Evolutionary conservation across 164 flowering plant species (phyloP), one percentile per base, ranked within the genome.

Genomic region (Dillenia turbinata): DNA sequence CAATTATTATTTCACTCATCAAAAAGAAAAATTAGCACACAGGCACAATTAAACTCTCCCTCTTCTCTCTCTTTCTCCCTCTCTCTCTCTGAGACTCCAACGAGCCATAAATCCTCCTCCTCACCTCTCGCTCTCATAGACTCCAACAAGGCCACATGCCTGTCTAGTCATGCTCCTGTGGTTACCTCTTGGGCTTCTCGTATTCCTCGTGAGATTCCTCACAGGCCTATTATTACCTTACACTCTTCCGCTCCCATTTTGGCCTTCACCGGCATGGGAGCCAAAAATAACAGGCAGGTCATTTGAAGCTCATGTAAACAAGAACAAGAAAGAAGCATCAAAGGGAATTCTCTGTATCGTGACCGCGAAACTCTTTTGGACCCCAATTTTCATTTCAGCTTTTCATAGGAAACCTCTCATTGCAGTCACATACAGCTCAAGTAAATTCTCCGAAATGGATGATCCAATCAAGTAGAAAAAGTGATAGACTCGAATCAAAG

Each of bases 341-440:
- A 72, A 60, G 9, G 75, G 78, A 1, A 60, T 64, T 9, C 80
- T 86, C 59, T 85, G 81, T 56, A 76, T 83, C 80, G 92, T 80
- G 83, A 79, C 78, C 97, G 87, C 56, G 72, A 83, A 14, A 83
- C 97, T 26, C 69, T 77, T 9, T 19, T 76, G 0, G 83, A 81
- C n/a, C 71, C 85, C 85, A 22, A 1, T 81, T 3, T 76, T 52
- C 59, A 43, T 79, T 9, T 44, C 68, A 12, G 11, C 54, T 8
- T 44, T 58, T 4, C 70, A 72, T 0, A 19, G 15, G 47, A 65
- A 59, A 8, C 66, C 74, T 2, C 12, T 75, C 44, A 72, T 68
- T 47, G 71, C 73, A 46, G 69, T 71, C 46, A 75, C 71, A 17
- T 75, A 75, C 69, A 69, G 71, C 69, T 44, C 71, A 12, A 71